Conservation (phyloP, 352 stramenopile species). For the Pythium graminicola region DNA sequence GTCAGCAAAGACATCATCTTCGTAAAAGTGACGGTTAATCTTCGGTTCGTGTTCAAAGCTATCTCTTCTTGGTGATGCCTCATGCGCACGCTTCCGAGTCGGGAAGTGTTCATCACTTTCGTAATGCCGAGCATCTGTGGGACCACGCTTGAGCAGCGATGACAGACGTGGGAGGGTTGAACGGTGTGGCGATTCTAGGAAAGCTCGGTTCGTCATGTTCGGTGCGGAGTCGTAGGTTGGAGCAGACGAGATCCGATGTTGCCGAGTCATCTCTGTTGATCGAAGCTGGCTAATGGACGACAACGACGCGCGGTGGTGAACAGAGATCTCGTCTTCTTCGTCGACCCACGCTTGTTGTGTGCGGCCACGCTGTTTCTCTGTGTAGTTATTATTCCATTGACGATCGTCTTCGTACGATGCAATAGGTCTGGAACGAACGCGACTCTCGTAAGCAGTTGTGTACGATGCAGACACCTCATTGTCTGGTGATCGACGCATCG, state of each 20-base stretch:
- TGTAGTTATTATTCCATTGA: constrained; percentile 1
- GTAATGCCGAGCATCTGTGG: background rate
- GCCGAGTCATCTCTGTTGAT: background rate
- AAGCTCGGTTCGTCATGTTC: background rate
- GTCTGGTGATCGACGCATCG: constrained; percentile 1
- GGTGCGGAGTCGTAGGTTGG: background rate
- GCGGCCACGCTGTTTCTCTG: constrained; percentile 2
- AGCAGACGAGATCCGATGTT: background rate
- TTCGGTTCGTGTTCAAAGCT: background rate
- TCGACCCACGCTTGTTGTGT: constrained; percentile 2
- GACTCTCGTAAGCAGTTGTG: constrained; percentile 7
- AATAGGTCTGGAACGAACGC: constrained; percentile 5
- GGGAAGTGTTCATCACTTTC: constrained; percentile 8
- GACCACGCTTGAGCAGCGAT: constrained; percentile 14
- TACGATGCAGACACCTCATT: background rate
- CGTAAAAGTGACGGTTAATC: constrained; percentile 5
- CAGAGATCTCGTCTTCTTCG: constrained; percentile 3
- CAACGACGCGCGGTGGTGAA: background rate
- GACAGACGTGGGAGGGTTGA: constrained; percentile 18
- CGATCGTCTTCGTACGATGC: constrained; percentile 1
- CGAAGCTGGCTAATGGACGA: background rate
- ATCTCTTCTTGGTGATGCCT: background rate
- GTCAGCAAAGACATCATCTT: constrained; percentile 3
- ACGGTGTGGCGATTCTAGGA: background rate
- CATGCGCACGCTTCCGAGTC: constrained; percentile 14